Base-by-base conservation (phyloP, 768 basidiomycete species). In the Phaffia australis region DNA sequence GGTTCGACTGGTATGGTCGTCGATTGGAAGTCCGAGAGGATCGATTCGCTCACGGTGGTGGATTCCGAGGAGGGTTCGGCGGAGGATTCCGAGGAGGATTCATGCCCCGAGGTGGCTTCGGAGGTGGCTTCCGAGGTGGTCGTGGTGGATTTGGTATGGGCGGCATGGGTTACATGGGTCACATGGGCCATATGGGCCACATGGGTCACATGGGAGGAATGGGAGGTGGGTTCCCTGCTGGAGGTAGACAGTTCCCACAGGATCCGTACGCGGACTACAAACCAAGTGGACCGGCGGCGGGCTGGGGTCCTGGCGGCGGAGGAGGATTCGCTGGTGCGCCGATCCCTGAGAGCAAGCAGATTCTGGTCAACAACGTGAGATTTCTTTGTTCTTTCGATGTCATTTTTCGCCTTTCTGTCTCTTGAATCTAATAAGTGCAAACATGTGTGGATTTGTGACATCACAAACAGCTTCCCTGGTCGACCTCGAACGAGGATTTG, bases 331-430 rank as follows among this genome's bases (percentile, higher is more conserved):
- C 63, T 21, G 64, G 64, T 18, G 74, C 42, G 84, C 35, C 69
- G 16, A 70, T 70, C 23, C 63, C 72, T n/a, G 71, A 71, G 56
- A 92, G 87, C 75, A 88, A 91, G 75, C 94, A 99, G 79, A 97
- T 99, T 74, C 88, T 94, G 84, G 93, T 98, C 72, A 86, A 90
- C 78, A 99, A 99, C 76, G 94, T 95, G 76, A 76, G 94, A 85
- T 16, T n/a, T 35, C 25, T 29, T 48, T 50, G 5, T 50, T 27
- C 16, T 27, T 25, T 49, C n/a, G 21, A 11, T 51, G 48, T 19
- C 19, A 50, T 23, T n/a, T 29, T 30, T 1, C 9, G 7, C 48
- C 19, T 11, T 25, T 15, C 42, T 25, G 29, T 27, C 27, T 30
- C 48, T 8, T 27, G 27, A 54, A 27, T 8, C 52, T 54, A 16